Evolutionary conservation across 805 yeast genomes (phyloP).

Genomic region (Wickerhamiella australiensis): DNA sequence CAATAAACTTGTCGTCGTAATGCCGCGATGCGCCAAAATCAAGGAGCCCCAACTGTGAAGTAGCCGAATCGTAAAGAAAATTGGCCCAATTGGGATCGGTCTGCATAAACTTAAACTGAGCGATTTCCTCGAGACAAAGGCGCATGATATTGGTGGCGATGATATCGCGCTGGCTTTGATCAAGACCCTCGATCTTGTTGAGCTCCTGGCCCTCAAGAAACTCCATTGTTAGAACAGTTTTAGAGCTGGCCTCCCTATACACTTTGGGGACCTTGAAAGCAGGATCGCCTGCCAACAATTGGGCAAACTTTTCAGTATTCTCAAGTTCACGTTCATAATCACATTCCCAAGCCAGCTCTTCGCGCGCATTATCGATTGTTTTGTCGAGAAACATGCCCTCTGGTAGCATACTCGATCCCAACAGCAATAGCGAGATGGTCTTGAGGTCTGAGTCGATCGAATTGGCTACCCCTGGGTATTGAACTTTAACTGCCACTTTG

Average conservation of each 20-base stretch:
- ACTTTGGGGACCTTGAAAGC: slow-evolving; percentile 75
- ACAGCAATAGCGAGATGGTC: slow-evolving; percentile 64
- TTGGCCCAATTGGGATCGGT: slow-evolving; percentile 99
- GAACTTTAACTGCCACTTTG: slow-evolving; percentile 86
- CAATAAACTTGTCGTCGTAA: slow-evolving; percentile 54
- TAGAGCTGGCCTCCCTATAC: slow-evolving; percentile 62
- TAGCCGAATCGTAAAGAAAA: slow-evolving; percentile 65
- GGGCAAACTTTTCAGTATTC: slow-evolving; percentile 55
- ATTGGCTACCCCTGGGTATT: slow-evolving; percentile 92
- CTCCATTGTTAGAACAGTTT: slow-evolving; percentile 81
- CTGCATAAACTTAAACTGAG: slow-evolving; percentile 82
- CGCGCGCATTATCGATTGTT: slow-evolving; percentile 84
- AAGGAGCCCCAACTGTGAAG: slow-evolving; percentile 65
- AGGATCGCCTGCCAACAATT: slow-evolving; percentile 46
- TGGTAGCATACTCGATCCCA: slow-evolving; percentile 80
- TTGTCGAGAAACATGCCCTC: slow-evolving; percentile 84
- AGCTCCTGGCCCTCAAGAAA: slow-evolving; percentile 74
- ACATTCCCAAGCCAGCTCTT: slow-evolving; percentile 94
- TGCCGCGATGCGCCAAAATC: slow-evolving; percentile 95
- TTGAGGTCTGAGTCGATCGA: slow-evolving; percentile 91
- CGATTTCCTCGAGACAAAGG: slow-evolving; percentile 74
- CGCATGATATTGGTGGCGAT: slow-evolving; percentile 80
- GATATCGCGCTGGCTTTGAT: slow-evolving; percentile 63
- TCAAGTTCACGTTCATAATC: slow-evolving; percentile 85
- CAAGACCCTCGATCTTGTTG: slow-evolving; percentile 51